A percentile compares a stretch with the other conserved stretches of the same genome.
Conservation (phyloP, 768 basidiomycete species). For the Ramaria rubella region DNA sequence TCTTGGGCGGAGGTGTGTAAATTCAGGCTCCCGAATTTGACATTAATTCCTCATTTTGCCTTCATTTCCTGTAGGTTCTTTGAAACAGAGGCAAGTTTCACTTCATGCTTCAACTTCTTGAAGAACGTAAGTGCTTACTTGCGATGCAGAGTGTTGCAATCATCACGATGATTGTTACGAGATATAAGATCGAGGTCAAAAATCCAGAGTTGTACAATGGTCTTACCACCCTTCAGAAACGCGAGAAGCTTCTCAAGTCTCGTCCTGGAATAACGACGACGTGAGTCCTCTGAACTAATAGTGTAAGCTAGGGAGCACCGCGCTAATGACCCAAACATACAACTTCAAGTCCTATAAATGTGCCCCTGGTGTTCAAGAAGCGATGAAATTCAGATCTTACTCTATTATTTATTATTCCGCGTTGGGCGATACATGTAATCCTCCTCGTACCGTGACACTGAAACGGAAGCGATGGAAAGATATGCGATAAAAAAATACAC, state of each 20-base stretch:
- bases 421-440: background rate
- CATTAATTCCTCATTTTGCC: background rate
- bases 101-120: background rate
- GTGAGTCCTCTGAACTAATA: background rate
- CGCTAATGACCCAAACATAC: background rate
- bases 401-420: background rate
- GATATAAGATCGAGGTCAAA: slow-evolving; percentile 42
- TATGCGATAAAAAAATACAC: too few species aligned
- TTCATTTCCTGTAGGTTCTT: background rate
- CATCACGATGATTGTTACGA: slow-evolving; percentile 41
- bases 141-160: background rate
- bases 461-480: too few species aligned
- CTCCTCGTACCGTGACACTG: too few species aligned
- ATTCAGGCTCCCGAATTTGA: background rate
- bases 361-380: slow-evolving; percentile 8
- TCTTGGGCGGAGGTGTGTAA: slow-evolving; percentile 11
- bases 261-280: background rate
- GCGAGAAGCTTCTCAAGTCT: slow-evolving; percentile 1
- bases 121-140: background rate
- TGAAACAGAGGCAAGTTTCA: slow-evolving; percentile 6
- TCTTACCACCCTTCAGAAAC: background rate
- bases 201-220: slow-evolving; percentile 21
- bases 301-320: background rate
- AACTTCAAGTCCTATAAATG: background rate
- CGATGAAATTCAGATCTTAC: background rate